Percentiles rank a stretch among this genome's conserved stretches.
phyloP scores from a whole-genome alignment of 305 asterid genomes.

The Striga hermonthica region DNA sequence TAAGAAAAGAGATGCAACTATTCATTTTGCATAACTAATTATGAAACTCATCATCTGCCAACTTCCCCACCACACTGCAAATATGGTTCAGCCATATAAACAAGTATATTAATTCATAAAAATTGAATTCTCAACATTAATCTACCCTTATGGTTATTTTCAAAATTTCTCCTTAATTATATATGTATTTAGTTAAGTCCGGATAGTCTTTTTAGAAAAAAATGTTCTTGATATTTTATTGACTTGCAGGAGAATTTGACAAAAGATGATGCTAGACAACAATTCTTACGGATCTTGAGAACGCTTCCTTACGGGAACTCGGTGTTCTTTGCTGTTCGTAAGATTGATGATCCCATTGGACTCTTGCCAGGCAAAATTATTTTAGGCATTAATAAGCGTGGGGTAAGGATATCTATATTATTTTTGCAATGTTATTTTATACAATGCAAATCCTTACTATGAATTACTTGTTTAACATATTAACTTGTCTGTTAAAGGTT shows the following conservation, averaged over 20 bases:
- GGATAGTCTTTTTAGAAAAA: constrained; percentile 10
- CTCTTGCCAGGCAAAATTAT: constrained; percentile 89
- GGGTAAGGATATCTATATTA: constrained; percentile 50
- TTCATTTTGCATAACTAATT: not conserved
- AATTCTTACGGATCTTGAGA: constrained; percentile 77
- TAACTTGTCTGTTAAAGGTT: constrained; percentile 44
- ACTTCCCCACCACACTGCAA: not conserved
- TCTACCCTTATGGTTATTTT: not conserved
- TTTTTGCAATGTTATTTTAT: constrained; percentile 15
- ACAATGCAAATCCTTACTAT: constrained; percentile 28
- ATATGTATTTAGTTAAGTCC: not conserved
- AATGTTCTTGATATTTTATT: constrained; percentile 11
- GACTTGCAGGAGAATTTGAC: constrained; percentile 69
- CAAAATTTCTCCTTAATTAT: not conserved
- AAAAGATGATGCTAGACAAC: constrained; percentile 96
- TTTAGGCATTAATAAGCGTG: constrained; percentile 94
- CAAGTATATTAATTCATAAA: not conserved
- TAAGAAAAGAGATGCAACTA: not conserved
- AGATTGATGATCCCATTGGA: constrained; percentile 98
- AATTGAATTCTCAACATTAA: not conserved
- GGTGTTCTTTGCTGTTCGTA: constrained; percentile 92
- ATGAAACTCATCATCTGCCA: not conserved
- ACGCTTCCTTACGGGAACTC: constrained; percentile 97
- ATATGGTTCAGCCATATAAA: not conserved
- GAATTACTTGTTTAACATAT: constrained; percentile 27